These are phyloP conservation scores for Trapa incisa DNA, from an alignment of 345 rosid species.

Conservation along the genomic window DNA sequence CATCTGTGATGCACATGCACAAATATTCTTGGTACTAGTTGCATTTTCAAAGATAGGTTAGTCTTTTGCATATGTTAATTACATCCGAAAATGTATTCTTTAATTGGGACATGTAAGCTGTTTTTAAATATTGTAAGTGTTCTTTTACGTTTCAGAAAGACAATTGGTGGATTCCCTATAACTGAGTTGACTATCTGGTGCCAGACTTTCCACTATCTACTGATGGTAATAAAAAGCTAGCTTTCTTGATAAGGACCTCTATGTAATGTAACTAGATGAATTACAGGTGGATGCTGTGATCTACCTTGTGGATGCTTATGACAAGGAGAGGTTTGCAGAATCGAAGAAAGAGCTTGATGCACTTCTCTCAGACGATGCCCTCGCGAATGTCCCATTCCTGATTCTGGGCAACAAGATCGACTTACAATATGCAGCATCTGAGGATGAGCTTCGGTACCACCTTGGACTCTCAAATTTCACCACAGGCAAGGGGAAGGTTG, in stretches of 20 bases:
- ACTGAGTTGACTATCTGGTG: too few relatives aligned
- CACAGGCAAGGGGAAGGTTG: slow-evolving; percentile 69
- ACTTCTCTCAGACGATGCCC: slow-evolving; percentile 63
- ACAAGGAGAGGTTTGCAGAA: slow-evolving; percentile 71
- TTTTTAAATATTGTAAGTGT: too few relatives aligned
- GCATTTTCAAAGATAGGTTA: background rate
- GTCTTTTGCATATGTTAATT: too few relatives aligned
- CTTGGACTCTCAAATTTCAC: slow-evolving; percentile 70
- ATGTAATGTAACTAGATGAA: background rate
- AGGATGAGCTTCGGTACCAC: slow-evolving; percentile 66
- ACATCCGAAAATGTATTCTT: too few relatives aligned
- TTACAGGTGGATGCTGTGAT: slow-evolving; percentile 70
- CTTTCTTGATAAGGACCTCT: background rate
- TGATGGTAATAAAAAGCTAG: background rate
- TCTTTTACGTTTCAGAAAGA: too few relatives aligned
- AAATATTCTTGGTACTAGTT: background rate
- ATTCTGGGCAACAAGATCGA: slow-evolving; percentile 72
- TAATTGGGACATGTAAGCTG: too few relatives aligned
- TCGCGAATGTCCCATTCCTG: slow-evolving; percentile 63
- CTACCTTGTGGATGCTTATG: slow-evolving; percentile 70
- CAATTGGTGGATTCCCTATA: too few relatives aligned
- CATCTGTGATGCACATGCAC: background rate
- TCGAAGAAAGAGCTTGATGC: slow-evolving; percentile 79
- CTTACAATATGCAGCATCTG: slow-evolving; percentile 71
- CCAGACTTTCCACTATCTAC: too few relatives aligned